These are phyloP conservation scores for Hansenula sp. DNA, from an alignment of 1,139 yeast genomes.

Conservation along the genomic window DNA sequence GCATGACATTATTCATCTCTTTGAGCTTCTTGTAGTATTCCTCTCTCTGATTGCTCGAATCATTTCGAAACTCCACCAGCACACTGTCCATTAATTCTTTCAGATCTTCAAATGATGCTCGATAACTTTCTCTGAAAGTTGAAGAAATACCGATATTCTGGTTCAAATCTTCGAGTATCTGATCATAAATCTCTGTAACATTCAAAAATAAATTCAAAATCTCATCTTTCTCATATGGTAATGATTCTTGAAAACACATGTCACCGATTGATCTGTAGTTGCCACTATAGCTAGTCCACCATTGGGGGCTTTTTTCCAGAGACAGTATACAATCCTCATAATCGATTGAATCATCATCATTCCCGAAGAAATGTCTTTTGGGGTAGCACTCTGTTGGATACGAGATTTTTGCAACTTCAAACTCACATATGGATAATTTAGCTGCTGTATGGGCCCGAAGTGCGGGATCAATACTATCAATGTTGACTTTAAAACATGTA, in stretches of 20 bases:
- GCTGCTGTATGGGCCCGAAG: slow-evolving; percentile 38
- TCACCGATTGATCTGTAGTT: slow-evolving; percentile 46
- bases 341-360: slow-evolving; percentile 13
- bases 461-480: slow-evolving; percentile 26
- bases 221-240: slow-evolving; percentile 51
- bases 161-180: slow-evolving; percentile 20
- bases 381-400: slow-evolving; percentile 34
- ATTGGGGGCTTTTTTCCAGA: slow-evolving; percentile 43
- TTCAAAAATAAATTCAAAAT: slow-evolving; percentile 42
- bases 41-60: neutral
- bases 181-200: slow-evolving; percentile 34
- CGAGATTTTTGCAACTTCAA: slow-evolving; percentile 37
- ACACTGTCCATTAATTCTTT: slow-evolving; percentile 13
- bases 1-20: neutral
- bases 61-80: neutral
- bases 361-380: slow-evolving; percentile 7
- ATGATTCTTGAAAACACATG: slow-evolving; percentile 45
- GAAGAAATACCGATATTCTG: slow-evolving; percentile 16
- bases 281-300: slow-evolving; percentile 63
- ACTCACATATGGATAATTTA: slow-evolving; percentile 51
- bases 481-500: slow-evolving; percentile 24
- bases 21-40: neutral
- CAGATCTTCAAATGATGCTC: slow-evolving; percentile 11
- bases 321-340: slow-evolving; percentile 34
- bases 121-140: slow-evolving; percentile 15